Base-by-base conservation (phyloP, 2,329 filamentous ascomycete species). In the Blumeria graminis region DNA sequence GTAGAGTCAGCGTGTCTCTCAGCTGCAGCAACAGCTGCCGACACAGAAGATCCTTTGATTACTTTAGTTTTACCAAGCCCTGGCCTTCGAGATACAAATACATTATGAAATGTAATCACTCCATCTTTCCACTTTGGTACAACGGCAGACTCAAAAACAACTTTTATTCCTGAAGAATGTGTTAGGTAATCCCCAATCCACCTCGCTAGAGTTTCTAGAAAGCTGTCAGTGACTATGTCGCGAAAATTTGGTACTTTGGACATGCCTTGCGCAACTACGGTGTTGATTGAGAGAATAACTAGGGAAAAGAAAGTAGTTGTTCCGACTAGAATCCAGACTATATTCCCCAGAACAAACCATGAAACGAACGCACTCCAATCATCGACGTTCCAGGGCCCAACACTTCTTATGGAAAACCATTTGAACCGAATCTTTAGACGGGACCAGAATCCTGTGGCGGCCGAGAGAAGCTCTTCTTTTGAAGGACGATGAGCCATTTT, bases 271-370 rank as follows among this genome's bases (percentile, higher is more conserved):
- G 92, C 92, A 70, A 96, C 85, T 35, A 96, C 88, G 0, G 90
- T 96, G 68, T 98, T 98, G 65, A 96, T 86, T 8, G 86, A 79
- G 61, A 94, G 78, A 56, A 98, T 94, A 16, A 90, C 71, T 56
- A 96, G 72, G 5, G 90, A 95, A 68, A 96, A 88, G 69, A 98
- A 98, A 0, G 92, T 96, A 0, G 92, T 98, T 0, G 92, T 98
- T 56, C 92, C 92, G 34, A 96, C 76, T n/a, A 96, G 76, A 62
- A 98, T 79, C 92, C 92, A 98, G 10, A 94, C 77, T 8, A 98
- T 74, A 68, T 98, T 92, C 0, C 90, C 92, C 56, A 95, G 75
- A 60, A 96, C 76, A 60, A 98, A 84, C 90, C 90, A 96, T 1
- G 92, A 96, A 56, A 87, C 80, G 60, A 98, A 90, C 3, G 92